A percentile compares a stretch with the other conserved stretches of the same genome.
Evolutionary conservation across 106 monocot species (phyloP).

Genomic region (Dioscorea zingiberensis): DNA sequence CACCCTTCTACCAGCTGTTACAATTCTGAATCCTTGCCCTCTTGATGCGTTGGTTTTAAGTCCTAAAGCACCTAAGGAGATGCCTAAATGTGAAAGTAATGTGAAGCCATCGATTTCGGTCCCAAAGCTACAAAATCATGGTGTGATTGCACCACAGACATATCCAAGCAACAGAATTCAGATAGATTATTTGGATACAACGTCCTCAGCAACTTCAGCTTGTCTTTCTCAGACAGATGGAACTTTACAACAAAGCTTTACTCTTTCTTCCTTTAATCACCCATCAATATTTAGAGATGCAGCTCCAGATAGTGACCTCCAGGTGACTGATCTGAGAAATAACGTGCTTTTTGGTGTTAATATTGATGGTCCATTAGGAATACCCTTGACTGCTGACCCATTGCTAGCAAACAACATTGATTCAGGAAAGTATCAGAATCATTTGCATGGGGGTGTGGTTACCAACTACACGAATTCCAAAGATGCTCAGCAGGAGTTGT

Average conservation of each 20-base stretch:
- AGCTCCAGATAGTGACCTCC: constrained; percentile 34
- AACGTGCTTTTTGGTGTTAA: constrained; percentile 72
- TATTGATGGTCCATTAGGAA: constrained; percentile 47
- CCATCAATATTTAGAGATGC: constrained; percentile 46
- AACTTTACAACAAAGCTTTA: constrained; percentile 52
- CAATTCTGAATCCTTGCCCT: constrained; percentile 28
- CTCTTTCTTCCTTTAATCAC: constrained; percentile 50
- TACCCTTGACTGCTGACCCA: constrained; percentile 41
- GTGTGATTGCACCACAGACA: constrained; percentile 23
- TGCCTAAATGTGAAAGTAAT: constrained; percentile 36
- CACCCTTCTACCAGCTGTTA: constrained; percentile 23
- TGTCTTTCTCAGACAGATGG: constrained; percentile 61
- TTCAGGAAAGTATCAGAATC: constrained; percentile 47
- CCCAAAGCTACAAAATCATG: constrained; percentile 37
- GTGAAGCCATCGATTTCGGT: constrained; percentile 39
- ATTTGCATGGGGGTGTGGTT: constrained; percentile 35
- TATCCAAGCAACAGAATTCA: constrained; percentile 43
- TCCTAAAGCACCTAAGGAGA: constrained; percentile 23
- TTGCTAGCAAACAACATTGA: constrained; percentile 45
- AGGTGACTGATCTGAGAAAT: constrained; percentile 41
- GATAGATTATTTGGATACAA: constrained; percentile 73
- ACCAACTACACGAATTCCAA: constrained; percentile 44
- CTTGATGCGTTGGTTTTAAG: constrained; percentile 31
- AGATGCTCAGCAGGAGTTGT: constrained; percentile 71
- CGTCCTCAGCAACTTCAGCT: constrained; percentile 80